Conservation (phyloP, 2,329 filamentous ascomycete species). For the Tolypocladium pustulatum region DNA sequence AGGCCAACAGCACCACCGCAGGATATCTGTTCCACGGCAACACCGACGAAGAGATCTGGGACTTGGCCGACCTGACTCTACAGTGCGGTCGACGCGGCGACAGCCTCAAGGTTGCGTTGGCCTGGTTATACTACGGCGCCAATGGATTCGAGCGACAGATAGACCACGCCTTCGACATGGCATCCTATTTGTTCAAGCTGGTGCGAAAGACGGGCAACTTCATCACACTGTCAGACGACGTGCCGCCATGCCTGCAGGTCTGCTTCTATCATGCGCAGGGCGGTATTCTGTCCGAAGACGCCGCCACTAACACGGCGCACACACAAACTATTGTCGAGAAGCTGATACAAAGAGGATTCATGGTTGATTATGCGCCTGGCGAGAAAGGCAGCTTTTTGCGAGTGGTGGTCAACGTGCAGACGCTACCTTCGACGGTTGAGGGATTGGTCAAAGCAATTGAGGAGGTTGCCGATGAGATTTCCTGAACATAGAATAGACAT, state of each 20-base stretch:
- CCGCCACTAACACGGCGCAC: conserved; percentile 34
- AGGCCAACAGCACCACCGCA: conserved; percentile 75
- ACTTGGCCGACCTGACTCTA: conserved; percentile 83
- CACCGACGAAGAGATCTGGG: conserved; percentile 57
- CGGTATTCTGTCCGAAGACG: conserved; percentile 33
- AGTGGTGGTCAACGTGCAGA: conserved; percentile 50
- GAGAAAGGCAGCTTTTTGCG: conserved; percentile 45
- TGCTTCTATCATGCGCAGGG: conserved; percentile 76
- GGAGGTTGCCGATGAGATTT: conserved; percentile 26
- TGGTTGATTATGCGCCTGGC: conserved; percentile 52
- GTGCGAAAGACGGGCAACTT: conserved; percentile 51
- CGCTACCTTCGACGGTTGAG: conserved; percentile 37
- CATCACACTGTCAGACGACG: conserved; percentile 60
- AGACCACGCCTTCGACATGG: conserved; percentile 62
- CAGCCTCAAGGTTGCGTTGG: conserved; percentile 74
- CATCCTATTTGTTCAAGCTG: conserved; percentile 54
- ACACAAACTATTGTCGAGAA: conserved; percentile 37
- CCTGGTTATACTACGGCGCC: conserved; percentile 82
- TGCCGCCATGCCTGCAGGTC: conserved; percentile 82
- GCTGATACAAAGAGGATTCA: conserved; percentile 43
- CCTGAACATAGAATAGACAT: neutral
- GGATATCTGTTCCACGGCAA: conserved; percentile 72
- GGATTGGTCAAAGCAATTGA: conserved; percentile 44
- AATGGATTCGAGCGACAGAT: conserved; percentile 60
- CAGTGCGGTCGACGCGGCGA: conserved; percentile 88